Percentiles rank a stretch among this genome's conserved stretches.
These are phyloP conservation scores for Globisporangium cystogenes DNA, from an alignment of 352 stramenopile species.

Conservation along the genomic window DNA sequence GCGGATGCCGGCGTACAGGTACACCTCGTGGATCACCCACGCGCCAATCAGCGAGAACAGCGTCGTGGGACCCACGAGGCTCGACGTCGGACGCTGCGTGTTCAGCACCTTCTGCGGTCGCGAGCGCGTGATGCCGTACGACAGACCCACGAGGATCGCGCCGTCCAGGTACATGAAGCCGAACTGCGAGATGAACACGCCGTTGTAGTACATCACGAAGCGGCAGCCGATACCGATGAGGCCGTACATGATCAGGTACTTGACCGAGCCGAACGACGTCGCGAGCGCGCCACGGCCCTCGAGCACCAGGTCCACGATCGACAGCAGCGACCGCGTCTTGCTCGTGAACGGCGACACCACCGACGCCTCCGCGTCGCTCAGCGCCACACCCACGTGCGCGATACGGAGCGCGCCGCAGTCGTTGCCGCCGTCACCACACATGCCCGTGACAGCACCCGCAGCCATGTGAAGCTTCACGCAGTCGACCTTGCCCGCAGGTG, in stretches of 20 bases:
- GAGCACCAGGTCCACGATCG: slow-evolving; percentile 71
- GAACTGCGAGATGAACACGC: slow-evolving; percentile 84
- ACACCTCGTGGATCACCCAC: slow-evolving; percentile 66
- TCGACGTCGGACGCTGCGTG: slow-evolving; percentile 72
- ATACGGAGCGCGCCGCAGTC: slow-evolving; percentile 90
- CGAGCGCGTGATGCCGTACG: slow-evolving; percentile 72
- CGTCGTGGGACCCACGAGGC: slow-evolving; percentile 72
- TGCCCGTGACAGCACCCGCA: slow-evolving; percentile 60
- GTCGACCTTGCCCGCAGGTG: slow-evolving; percentile 61
- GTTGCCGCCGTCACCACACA: slow-evolving; percentile 87
- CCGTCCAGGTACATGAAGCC: slow-evolving; percentile 82
- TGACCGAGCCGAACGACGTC: slow-evolving; percentile 79
- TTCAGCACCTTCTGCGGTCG: slow-evolving; percentile 53
- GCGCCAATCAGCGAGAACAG: slow-evolving; percentile 54
- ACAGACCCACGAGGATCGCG: slow-evolving; percentile 71
- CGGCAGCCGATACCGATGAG: slow-evolving; percentile 79
- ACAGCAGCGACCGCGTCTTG: slow-evolving; percentile 63
- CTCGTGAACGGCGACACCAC: slow-evolving; percentile 90
- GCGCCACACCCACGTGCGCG: slow-evolving; percentile 86
- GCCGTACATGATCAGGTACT: slow-evolving; percentile 88
- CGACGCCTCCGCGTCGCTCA: slow-evolving; percentile 87
- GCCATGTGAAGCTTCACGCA: slow-evolving; percentile 67
- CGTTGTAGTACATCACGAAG: slow-evolving; percentile 84
- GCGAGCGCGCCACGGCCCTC: slow-evolving; percentile 80
- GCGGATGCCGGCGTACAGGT: slow-evolving; percentile 58